Evolutionary conservation across 2,329 filamentous ascomycete genomes (phyloP).

Genomic region (Talaromyces sp.): DNA sequence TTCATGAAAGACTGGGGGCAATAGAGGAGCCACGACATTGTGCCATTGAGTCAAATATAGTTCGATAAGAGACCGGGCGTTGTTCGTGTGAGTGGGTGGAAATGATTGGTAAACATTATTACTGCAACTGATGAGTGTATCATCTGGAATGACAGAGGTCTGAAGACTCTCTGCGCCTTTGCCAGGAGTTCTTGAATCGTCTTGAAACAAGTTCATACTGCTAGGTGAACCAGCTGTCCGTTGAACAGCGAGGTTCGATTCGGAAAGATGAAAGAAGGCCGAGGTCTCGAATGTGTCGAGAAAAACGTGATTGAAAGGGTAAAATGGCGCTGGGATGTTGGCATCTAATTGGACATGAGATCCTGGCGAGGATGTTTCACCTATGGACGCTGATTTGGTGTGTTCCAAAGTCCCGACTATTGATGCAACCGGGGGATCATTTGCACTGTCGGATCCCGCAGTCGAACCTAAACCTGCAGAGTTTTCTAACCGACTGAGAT

Average conservation of each 20-base stretch:
- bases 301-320: neutral
- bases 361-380: neutral
- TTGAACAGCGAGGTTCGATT: neutral
- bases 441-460: neutral
- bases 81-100: neutral
- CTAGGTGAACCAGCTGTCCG: neutral
- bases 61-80: neutral
- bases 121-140: neutral
- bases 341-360: neutral
- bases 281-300: neutral
- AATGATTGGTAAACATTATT: neutral
- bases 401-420: neutral
- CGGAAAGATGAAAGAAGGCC: neutral
- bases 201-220: neutral
- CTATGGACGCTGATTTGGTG: neutral
- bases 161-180: neutral
- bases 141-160: neutral
- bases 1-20: slow-evolving; percentile 1
- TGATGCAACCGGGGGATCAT: neutral
- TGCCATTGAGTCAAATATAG: slow-evolving; percentile 5
- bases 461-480: neutral
- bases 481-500: neutral
- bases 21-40: neutral
- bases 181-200: neutral
- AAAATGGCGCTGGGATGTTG: neutral